A percentile compares a stretch with the other conserved stretches of the same genome.
Conservation (phyloP, 305 asterid genomes). For the Solanum aculeatissimum region DNA sequence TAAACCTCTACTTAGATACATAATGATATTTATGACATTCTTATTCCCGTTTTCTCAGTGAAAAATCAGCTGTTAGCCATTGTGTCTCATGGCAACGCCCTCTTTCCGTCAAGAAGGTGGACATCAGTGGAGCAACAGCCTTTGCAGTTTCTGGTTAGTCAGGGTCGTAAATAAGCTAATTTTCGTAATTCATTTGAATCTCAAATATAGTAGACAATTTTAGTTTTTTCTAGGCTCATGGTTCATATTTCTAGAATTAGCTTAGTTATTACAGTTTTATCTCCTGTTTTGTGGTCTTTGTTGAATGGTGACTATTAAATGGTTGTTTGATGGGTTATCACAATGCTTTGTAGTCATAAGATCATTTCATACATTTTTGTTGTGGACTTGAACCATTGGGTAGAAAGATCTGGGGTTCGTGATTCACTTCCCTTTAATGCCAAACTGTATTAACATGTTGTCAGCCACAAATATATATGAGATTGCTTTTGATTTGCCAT, state of each 20-base stretch:
- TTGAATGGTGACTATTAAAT: not conserved
- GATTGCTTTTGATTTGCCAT: not conserved
- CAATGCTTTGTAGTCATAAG: not conserved
- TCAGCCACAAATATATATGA: not conserved
- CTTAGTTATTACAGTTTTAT: not conserved
- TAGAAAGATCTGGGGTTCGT: not conserved
- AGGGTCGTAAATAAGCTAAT: not conserved
- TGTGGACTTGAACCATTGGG: not conserved
- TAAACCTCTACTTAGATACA: not conserved
- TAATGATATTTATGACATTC: not conserved
- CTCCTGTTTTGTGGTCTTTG: not conserved
- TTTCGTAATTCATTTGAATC: not conserved
- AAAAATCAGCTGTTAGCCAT: slow-evolving; percentile 85
- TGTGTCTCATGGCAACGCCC: slow-evolving; percentile 52
- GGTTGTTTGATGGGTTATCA: not conserved
- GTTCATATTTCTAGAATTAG: not conserved
- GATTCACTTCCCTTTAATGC: not conserved
- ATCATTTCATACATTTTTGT: not conserved
- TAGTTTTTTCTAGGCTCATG: not conserved
- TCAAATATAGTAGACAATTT: not conserved
- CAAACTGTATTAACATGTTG: not conserved
- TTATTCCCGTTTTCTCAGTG: slow-evolving; percentile 24
- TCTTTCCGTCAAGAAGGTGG: slow-evolving; percentile 54
- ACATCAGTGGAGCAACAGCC: slow-evolving; percentile 65
- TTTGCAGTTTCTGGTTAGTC: slow-evolving; percentile 79